phyloP scores from a whole-genome alignment of 495 filamentous ascomycete genomes.

The Annulohypoxylon nitens region DNA sequence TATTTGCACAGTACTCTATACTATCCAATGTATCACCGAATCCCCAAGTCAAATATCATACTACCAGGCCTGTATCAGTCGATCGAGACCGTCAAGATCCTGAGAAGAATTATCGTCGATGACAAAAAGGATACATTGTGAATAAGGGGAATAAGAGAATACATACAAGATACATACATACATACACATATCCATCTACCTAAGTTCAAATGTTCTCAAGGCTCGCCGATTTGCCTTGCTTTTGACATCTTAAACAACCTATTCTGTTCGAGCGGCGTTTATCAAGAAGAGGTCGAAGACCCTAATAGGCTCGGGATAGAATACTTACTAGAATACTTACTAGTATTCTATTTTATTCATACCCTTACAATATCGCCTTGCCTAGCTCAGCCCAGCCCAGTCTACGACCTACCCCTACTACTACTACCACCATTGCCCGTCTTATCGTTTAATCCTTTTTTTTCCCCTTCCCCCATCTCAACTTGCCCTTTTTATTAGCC shows the following conservation, averaged over 20 bases:
- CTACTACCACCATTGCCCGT: background rate
- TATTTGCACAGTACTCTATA: conserved; percentile 25
- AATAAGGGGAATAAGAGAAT: background rate
- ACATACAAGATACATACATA: too few relatives aligned
- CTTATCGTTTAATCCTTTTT: conserved; percentile 17
- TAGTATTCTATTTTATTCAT: too few relatives aligned
- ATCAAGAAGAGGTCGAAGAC: background rate
- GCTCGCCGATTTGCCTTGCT: too few relatives aligned
- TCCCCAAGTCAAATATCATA: too few relatives aligned
- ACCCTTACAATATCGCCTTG: conserved; percentile 14
- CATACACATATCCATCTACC: too few relatives aligned
- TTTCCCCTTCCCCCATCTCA: conserved; percentile 6
- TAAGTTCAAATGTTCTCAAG: too few relatives aligned
- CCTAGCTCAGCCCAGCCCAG: conserved; percentile 25
- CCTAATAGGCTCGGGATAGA: too few relatives aligned
- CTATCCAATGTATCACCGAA: too few relatives aligned
- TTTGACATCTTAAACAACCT: background rate
- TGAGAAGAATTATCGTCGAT: background rate
- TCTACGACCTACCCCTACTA: background rate
- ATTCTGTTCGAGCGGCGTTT: conserved; percentile 2
- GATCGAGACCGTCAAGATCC: too few relatives aligned
- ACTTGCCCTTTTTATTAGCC: conserved; percentile 30
- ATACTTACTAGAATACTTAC: too few relatives aligned
- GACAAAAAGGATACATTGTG: background rate
- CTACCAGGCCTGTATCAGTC: too few relatives aligned